Conservation (phyloP, 2,329 filamentous ascomycete species). For the Claviceps digitariae region DNA sequence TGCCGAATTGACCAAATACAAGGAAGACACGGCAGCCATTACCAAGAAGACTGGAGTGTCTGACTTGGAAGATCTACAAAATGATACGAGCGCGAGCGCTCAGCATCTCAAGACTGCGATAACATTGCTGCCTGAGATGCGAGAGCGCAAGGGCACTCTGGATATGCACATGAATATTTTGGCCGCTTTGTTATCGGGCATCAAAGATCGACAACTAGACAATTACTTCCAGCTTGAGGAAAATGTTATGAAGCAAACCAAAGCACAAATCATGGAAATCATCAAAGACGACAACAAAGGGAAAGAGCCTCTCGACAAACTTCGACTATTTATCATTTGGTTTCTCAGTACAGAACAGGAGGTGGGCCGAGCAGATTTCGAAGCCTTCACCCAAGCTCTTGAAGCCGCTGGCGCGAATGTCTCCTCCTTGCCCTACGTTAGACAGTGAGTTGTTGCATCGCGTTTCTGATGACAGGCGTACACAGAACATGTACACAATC, state of each 20-base stretch:
- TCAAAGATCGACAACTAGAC: constrained; percentile 90
- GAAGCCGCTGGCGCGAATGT: constrained; percentile 62
- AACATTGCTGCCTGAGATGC: constrained; percentile 77
- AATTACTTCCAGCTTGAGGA: constrained; percentile 95
- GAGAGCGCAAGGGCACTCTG: constrained; percentile 81
- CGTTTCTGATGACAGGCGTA: background rate
- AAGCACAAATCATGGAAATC: constrained; percentile 75
- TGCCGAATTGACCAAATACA: constrained; percentile 83
- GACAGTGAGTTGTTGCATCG: constrained; percentile 47
- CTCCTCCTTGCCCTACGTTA: constrained; percentile 69
- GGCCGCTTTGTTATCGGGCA: constrained; percentile 60
- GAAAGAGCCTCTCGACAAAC: constrained; percentile 72
- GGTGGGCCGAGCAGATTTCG: constrained; percentile 67
- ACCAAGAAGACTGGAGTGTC: constrained; percentile 91
- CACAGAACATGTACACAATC: background rate
- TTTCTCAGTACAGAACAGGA: constrained; percentile 89
- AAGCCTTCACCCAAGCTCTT: constrained; percentile 74
- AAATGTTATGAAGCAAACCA: constrained; percentile 80
- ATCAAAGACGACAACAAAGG: constrained; percentile 74
- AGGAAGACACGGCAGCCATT: constrained; percentile 85
- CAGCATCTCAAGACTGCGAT: constrained; percentile 95
- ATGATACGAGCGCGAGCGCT: constrained; percentile 76
- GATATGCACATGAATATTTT: constrained; percentile 99
- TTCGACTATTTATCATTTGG: constrained; percentile 94
- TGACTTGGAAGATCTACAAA: constrained; percentile 83